Evolutionary conservation across 768 basidiomycete genomes (phyloP), one percentile per base, ranked within the genome.

Genomic region (Tricholoma saponaceum): DNA sequence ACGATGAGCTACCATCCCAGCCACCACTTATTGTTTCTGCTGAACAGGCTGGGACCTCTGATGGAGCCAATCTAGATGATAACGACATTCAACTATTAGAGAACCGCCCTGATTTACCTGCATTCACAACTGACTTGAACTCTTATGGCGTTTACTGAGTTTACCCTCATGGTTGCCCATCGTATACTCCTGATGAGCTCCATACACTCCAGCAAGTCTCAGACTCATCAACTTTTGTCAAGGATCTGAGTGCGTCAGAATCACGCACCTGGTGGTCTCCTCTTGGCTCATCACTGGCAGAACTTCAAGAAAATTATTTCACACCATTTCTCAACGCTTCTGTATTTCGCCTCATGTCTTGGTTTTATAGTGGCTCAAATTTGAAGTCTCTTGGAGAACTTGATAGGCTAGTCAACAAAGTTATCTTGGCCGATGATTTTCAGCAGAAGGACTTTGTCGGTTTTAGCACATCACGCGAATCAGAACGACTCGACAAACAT

Each of bases 331-430:
- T 32, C 25, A 67, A 65, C 63, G 53, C 51, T 7, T 62, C 68
- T 0, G 53, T 56, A 2, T 68, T 62, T 10, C 60, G 62, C 2
- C 63, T 70, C 16, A 62, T 70, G 65, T 16, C 56, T 4, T 75
- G 74, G 74, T 56, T 63, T 4, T 71, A 70, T 44, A 62, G 61
- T 9, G 66, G 70, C 0, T 59, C 64, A 2, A 64, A 33, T 26
- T 43, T 23, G 0, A 75, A 74, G 50, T 71, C 72, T 2, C 51
- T 56, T 2, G 28, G 18, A 0, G 69, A 73, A 28, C 47, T 71
- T 0, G 52, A 73, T 12, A 55, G 54, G 0, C 64, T 77, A 0
- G 67, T 70, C 5, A 33, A 67, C n/a, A 58, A 60, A 1, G 72
- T 69, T 9, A 47, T 73, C 8, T 20, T 51, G 0, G 62, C 64